phyloP scores from a whole-genome alignment of 805 yeast species.

The Monosporozyma unispora region DNA sequence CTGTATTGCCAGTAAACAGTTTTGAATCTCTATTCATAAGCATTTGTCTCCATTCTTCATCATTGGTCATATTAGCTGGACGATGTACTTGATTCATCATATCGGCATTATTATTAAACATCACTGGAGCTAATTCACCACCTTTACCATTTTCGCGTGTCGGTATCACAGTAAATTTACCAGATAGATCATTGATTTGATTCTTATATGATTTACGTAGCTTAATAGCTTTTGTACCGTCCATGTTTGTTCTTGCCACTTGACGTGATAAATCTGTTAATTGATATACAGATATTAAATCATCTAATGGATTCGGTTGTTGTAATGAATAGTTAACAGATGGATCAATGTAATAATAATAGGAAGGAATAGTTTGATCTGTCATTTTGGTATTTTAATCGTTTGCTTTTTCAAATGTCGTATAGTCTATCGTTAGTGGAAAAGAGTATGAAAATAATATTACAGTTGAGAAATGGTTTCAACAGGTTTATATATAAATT shows the following conservation, averaged over 20 bases:
- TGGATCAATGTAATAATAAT: constrained; percentile 36
- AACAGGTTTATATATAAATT: too few species aligned
- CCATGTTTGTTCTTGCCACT: constrained; percentile 78
- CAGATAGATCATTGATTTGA: constrained; percentile 81
- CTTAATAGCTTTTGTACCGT: constrained; percentile 86
- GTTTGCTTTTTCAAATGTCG: background rate
- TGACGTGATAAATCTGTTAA: constrained; percentile 61
- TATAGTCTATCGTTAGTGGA: background rate
- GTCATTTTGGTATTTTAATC: background rate
- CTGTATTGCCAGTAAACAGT: constrained; percentile 15
- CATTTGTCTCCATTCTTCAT: constrained; percentile 19
- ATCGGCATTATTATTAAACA: constrained; percentile 30
- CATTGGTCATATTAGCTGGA: constrained; percentile 18
- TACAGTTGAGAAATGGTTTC: too few species aligned
- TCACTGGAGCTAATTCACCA: constrained; percentile 28
- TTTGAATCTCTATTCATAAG: constrained; percentile 21
- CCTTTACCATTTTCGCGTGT: constrained; percentile 33
- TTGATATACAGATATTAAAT: constrained; percentile 61
- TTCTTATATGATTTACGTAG: constrained; percentile 91
- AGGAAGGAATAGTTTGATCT: constrained; percentile 22
- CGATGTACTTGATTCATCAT: constrained; percentile 22
- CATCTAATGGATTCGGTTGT: constrained; percentile 62
- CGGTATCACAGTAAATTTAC: constrained; percentile 57
- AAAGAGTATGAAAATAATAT: too few species aligned
- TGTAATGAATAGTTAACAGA: constrained; percentile 31